Conservation (phyloP, 352 stramenopile genomes). For the Globisporangium mamillatum region DNA sequence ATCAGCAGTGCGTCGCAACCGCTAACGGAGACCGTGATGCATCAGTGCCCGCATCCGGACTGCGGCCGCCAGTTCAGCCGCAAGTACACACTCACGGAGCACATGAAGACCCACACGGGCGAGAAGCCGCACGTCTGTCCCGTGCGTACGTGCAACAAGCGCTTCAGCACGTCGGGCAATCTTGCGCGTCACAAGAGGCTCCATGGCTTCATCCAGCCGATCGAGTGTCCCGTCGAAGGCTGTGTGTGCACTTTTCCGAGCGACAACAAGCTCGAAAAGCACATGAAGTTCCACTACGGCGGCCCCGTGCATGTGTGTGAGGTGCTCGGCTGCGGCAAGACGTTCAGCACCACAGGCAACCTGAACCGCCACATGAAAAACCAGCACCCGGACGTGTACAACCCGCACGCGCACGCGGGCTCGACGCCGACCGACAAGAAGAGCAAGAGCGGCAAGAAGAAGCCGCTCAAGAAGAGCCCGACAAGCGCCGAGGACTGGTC, state of each 20-base stretch:
- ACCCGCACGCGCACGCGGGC: constrained; percentile 7
- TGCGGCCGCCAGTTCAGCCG: constrained; percentile 37
- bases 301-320: constrained; percentile 18
- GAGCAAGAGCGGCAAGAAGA: background rate
- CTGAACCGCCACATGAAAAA: constrained; percentile 38
- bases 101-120: constrained; percentile 60
- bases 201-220: constrained; percentile 39
- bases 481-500: constrained; percentile 17
- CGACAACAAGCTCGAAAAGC: constrained; percentile 43
- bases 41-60: constrained; percentile 27
- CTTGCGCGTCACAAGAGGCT: constrained; percentile 51
- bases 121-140: constrained; percentile 53
- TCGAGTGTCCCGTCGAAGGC: constrained; percentile 31
- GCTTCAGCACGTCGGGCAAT: constrained; percentile 55
- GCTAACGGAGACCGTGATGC: constrained; percentile 19
- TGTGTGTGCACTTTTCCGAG: constrained; percentile 41
- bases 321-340: constrained; percentile 38
- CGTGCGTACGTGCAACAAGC: constrained; percentile 40
- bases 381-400: constrained; percentile 11
- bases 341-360: constrained; percentile 59
- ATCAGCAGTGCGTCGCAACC: background rate
- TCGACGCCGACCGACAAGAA: background rate
- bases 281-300: constrained; percentile 51
- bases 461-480: constrained; percentile 10
- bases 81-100: constrained; percentile 54